phyloP scores from a whole-genome alignment of 2,329 filamentous ascomycete genomes.

The Fusarium mexicanum region DNA sequence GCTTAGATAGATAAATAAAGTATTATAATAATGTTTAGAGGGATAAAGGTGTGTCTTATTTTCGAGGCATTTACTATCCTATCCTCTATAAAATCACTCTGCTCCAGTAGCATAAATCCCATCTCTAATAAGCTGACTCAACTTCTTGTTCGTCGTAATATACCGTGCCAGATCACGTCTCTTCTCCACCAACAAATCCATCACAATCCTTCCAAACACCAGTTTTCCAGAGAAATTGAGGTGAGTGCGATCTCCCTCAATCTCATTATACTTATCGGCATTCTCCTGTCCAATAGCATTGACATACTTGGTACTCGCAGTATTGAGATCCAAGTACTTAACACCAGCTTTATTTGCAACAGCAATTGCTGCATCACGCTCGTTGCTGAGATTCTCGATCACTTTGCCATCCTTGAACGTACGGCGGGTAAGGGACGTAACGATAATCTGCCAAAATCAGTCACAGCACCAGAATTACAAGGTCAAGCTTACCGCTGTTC shows the following conservation, averaged over 20 bases:
- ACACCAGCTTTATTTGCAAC: background rate
- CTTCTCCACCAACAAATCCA: slow-evolving; percentile 12
- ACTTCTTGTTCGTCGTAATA: background rate
- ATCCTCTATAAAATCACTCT: background rate
- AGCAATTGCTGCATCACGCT: slow-evolving; percentile 6
- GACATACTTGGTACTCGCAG: slow-evolving; percentile 11
- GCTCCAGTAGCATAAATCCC: background rate
- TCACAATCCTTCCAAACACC: slow-evolving; percentile 12
- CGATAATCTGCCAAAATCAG: background rate
- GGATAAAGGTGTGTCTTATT: no score
- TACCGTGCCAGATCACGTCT: slow-evolving; percentile 2
- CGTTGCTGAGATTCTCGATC: slow-evolving; percentile 1
- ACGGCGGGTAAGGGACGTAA: slow-evolving; percentile 13
- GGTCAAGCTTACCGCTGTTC: background rate
- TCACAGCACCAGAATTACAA: rapidly evolving
- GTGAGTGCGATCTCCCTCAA: slow-evolving; percentile 13
- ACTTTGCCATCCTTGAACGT: slow-evolving; percentile 10
- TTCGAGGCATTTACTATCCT: no score
- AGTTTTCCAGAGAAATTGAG: slow-evolving; percentile 3
- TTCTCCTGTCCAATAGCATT: slow-evolving; percentile 12
- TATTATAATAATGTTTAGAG: no score
- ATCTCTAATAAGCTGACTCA: slow-evolving; percentile 1
- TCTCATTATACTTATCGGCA: slow-evolving; percentile 14
- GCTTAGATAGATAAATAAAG: no score
- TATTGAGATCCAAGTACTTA: background rate